Evolutionary conservation across 805 yeast species (phyloP), one percentile per base, ranked within the genome.

Genomic region (Cyberlindnera mycetangii): DNA sequence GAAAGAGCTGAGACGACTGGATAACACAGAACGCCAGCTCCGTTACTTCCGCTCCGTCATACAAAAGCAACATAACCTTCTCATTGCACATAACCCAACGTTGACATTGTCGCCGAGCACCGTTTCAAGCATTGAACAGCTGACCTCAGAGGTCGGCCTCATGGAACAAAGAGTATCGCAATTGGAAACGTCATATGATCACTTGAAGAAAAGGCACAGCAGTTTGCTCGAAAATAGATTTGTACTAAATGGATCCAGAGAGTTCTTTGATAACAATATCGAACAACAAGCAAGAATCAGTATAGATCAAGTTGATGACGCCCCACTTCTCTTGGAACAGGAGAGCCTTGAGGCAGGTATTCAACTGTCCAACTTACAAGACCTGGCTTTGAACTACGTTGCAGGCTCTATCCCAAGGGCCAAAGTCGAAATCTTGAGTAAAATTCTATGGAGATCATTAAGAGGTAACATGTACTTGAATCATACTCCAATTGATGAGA

Each of bases 391-490:
- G 49, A 58, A 60, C 41, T 60, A 49, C 37, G 49, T 69, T 27
- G 79, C 93, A 8, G 99, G 98, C 41, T 90, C 92, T 12, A 82
- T 93, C 37, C 75, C 81, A 35, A 76, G 93, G 56, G 78, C 72
- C 10, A 85, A 85, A 58, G 73, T 89, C 21, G 78, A 75, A 14
- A 72, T 83, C 2, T 70, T 93, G 50, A 89, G 89, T 61, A 85
- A 81, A 56, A 88, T 93, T 45, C 68, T 89, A 38, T 93, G 97
- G 96, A 78, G 99, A 67, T 81, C 89, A 16, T 75, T 92, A 51
- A 81, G 99, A 64, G 99, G 99, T 59, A 93, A 93, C 63, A 71
- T 95, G 52, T 88, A 77, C 58, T 78, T 90, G 63, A 82, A 83
- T 53, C 77, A 85, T 51, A 75, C 77, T 38, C 93, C 86, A 53